These are phyloP conservation scores for Pilasporangium apinafurcum DNA, from an alignment of 352 stramenopile genomes.

Conservation along the genomic window DNA sequence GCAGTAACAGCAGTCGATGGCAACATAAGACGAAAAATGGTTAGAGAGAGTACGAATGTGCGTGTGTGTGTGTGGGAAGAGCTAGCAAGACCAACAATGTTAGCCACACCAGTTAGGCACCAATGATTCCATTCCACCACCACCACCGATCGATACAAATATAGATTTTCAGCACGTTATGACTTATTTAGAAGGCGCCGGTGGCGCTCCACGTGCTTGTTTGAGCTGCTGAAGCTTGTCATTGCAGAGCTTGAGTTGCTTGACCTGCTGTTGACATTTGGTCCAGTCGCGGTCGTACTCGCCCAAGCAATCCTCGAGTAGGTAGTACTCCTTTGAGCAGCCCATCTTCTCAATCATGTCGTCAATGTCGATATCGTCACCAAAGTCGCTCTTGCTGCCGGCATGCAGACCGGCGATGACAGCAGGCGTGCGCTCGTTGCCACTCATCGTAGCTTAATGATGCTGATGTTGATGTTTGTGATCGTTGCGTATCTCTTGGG, in stretches of 20 bases:
- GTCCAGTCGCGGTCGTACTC: slow-evolving; percentile 82
- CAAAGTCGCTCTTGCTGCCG: slow-evolving; percentile 79
- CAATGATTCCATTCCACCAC: too few species aligned
- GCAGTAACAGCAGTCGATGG: too few species aligned
- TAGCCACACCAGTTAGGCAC: too few species aligned
- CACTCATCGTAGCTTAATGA: not conserved
- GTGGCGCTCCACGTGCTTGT: slow-evolving; percentile 18
- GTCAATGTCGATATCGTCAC: slow-evolving; percentile 71
- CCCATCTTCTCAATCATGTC: slow-evolving; percentile 83
- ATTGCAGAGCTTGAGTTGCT: slow-evolving; percentile 75
- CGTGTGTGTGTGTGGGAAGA: too few species aligned
- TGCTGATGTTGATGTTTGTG: too few species aligned
- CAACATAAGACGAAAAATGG: too few species aligned
- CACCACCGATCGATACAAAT: too few species aligned
- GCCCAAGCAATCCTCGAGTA: slow-evolving; percentile 78
- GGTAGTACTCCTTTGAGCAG: slow-evolving; percentile 82
- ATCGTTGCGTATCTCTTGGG: too few species aligned
- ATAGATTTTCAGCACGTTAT: too few species aligned
- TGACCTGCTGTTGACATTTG: slow-evolving; percentile 80
- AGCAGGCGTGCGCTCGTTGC: slow-evolving; percentile 6
- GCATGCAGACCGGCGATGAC: slow-evolving; percentile 61
- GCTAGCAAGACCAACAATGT: too few species aligned
- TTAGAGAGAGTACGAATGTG: too few species aligned
- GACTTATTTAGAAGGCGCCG: too few species aligned
- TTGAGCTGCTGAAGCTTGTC: slow-evolving; percentile 54